A percentile compares a stretch with the other conserved stretches of the same genome.
phyloP scores from a whole-genome alignment of 2,329 filamentous ascomycete genomes.

The Alternaria sp. region DNA sequence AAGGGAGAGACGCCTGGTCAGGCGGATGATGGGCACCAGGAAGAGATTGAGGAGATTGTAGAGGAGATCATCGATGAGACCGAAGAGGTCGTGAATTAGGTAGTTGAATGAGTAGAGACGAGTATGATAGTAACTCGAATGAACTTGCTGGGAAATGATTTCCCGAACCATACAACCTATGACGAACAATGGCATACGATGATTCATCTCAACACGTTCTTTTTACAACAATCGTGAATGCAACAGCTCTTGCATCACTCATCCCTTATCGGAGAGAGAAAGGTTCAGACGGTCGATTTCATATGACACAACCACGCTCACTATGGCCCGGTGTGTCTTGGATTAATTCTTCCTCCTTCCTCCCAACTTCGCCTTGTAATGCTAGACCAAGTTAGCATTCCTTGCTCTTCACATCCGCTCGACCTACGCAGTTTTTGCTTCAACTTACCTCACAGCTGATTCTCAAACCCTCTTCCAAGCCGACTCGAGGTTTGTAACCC shows the following conservation, averaged over 20 bases:
- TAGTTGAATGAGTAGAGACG: background rate
- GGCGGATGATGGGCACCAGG: conserved; percentile 59
- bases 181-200: background rate
- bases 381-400: background rate
- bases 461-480: conserved; percentile 60
- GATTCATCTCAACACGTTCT: background rate
- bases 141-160: background rate
- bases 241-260: background rate
- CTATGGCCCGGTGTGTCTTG: background rate
- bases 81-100: conserved; percentile 72
- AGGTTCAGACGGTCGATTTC: background rate
- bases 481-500: conserved; percentile 61
- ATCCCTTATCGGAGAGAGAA: background rate
- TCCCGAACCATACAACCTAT: background rate
- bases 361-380: conserved; percentile 8
- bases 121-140: background rate
- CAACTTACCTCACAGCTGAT: conserved; percentile 39
- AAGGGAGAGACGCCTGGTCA: conserved; percentile 50
- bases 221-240: background rate
- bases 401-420: background rate
- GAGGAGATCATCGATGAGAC: conserved; percentile 90
- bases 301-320: background rate
- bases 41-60: conserved; percentile 76
- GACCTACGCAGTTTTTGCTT: background rate
- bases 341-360: conserved; percentile 4